Conservation (phyloP, 768 basidiomycete genomes). For the Collybiopsis confluens region DNA sequence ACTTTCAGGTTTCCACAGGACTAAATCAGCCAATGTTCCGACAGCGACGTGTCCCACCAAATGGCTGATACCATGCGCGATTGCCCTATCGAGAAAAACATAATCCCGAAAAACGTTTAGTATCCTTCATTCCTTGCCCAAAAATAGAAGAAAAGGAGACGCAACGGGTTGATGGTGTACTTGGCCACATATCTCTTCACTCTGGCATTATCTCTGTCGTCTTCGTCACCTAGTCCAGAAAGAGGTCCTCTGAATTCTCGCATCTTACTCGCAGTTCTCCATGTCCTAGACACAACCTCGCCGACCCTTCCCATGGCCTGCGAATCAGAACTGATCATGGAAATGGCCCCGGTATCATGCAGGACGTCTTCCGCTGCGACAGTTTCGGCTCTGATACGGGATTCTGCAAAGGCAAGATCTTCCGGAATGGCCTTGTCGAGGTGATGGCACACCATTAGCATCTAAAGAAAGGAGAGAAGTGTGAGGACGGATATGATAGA, state of each 20-base stretch:
- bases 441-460: conserved; percentile 99
- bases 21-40: conserved; percentile 88
- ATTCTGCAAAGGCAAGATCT: conserved; percentile 94
- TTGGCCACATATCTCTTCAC: conserved; percentile 96
- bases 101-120: background rate
- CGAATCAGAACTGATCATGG: conserved; percentile 94
- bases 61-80: conserved; percentile 89
- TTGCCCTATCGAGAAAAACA: conserved; percentile 53
- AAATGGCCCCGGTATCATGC: conserved; percentile 89
- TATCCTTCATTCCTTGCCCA: background rate
- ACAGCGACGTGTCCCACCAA: conserved; percentile 79
- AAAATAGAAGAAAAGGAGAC: background rate
- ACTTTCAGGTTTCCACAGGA: conserved; percentile 91
- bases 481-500: background rate
- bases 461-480: conserved; percentile 54
- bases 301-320: conserved; percentile 99
- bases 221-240: conserved; percentile 59
- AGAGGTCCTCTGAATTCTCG: conserved; percentile 74
- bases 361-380: conserved; percentile 97
- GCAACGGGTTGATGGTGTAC: conserved; percentile 97
- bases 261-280: conserved; percentile 98
- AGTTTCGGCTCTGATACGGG: conserved; percentile 93
- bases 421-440: conserved; percentile 88
- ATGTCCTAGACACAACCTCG: conserved; percentile 88
- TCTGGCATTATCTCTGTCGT: conserved; percentile 75